Conservation (phyloP, 768 basidiomycete genomes). For the Kwoniella mangroviensis region DNA sequence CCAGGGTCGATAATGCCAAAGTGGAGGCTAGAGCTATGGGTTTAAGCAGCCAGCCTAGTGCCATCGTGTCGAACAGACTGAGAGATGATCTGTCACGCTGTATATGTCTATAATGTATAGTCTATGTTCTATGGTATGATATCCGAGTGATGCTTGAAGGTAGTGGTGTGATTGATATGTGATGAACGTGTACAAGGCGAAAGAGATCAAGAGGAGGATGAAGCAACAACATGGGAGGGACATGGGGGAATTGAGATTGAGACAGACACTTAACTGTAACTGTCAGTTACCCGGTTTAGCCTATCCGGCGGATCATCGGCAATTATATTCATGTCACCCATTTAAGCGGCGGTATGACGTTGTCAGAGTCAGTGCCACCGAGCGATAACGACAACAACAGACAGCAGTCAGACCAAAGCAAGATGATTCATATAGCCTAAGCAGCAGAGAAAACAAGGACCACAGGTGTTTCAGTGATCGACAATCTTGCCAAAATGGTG, state of each 20-base stretch:
- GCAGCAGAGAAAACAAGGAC: no score
- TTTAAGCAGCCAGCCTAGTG: conserved; percentile 43
- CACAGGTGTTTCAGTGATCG: no score
- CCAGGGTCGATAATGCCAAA: conserved; percentile 50
- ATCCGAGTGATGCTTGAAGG: neutral
- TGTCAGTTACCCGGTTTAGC: neutral
- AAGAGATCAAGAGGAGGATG: no score
- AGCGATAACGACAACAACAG: conserved; percentile 1
- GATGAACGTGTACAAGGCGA: neutral
- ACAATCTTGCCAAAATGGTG: neutral
- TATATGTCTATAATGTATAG: neutral
- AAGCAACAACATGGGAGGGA: neutral
- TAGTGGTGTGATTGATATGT: neutral
- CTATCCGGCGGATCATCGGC: neutral
- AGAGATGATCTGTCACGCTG: neutral
- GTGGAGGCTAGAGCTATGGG: conserved; percentile 49
- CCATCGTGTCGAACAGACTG: conserved; percentile 3
- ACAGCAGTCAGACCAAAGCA: neutral
- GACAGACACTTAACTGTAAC: no score
- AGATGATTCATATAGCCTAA: neutral
- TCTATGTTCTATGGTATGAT: conserved; percentile 3
- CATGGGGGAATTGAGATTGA: neutral
- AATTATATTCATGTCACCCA: neutral
- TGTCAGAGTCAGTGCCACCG: neutral
- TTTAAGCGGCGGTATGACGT: conserved; percentile 6